Evolutionary conservation across 2,329 filamentous ascomycete genomes (phyloP), one percentile per base, ranked within the genome.

Genomic region (Reticulascus tulasneorum): DNA sequence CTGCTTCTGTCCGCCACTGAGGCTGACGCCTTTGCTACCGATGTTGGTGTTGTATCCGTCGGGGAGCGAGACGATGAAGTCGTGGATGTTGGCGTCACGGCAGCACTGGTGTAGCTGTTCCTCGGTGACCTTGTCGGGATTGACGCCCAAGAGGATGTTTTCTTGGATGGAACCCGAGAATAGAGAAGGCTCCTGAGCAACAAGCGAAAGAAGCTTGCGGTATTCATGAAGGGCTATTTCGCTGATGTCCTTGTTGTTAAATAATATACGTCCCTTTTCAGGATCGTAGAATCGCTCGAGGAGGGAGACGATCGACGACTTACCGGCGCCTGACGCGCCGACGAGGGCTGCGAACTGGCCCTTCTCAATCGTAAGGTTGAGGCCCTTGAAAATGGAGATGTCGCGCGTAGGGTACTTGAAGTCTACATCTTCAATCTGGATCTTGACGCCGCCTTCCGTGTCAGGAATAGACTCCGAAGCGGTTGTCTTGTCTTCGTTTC

Each of bases 1-100:
- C 48, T 79, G 75, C 18, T 69, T 65, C 46, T 79, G 75, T 0
- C 75, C 75, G 1, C 75, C 74, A 1, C 66, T 71, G 7, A 77
- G 62, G 4, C 67, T 60, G 0, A 77, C 76, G 9, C 79, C 79
- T 30, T 79, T 75, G 11, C 79, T 77, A 0, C 63, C 58, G 2
- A 70, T 69, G 15, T 63, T 61, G 23, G 63, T 62, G 1, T 73
- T 67, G 10, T 68, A 67, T 0, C 69, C 70, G 30, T 74, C 64
- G 0, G 72, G 71, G 0, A 77, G 57, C 1, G 63, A 73, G 9
- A 50, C 48, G 27, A 76, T 64, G 47, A 76, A 77, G 2, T 79
- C 75, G 38, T 80, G 67, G 35, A 83, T 73, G 2, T 75, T 70
- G 4, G 73, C 73, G 34, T 54, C 50, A 25, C 46, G 52, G 26